Evolutionary conservation across 768 basidiomycete species (phyloP).

Genomic region (Boletus subcaerulescens): DNA sequence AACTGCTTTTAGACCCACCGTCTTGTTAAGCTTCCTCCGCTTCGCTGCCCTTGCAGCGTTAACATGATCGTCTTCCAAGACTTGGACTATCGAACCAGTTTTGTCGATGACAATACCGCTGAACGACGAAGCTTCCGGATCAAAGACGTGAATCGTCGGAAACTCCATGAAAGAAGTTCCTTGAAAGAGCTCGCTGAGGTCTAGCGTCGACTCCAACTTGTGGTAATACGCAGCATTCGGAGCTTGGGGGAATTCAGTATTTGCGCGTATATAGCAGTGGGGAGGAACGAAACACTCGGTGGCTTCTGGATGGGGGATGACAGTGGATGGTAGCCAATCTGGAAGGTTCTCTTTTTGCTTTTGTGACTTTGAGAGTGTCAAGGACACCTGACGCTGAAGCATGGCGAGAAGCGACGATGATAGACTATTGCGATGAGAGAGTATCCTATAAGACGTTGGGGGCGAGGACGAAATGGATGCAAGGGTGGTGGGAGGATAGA

Average conservation of each 20-base stretch:
- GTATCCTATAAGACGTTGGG: constrained; percentile 44
- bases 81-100: constrained; percentile 37
- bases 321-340: constrained; percentile 54
- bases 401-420: constrained; percentile 46
- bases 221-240: constrained; percentile 45
- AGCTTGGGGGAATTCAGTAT: constrained; percentile 25
- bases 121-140: constrained; percentile 51
- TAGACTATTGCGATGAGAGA: constrained; percentile 64
- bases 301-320: constrained; percentile 52
- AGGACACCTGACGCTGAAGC: constrained; percentile 44
- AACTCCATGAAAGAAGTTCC: constrained; percentile 77
- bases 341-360: constrained; percentile 52
- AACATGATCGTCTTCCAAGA: constrained; percentile 12
- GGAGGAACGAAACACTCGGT: constrained; percentile 55
- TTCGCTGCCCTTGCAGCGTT: constrained; percentile 44
- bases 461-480: constrained; percentile 35
- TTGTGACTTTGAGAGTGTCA: constrained; percentile 17
- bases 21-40: constrained; percentile 51
- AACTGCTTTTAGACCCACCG: constrained; percentile 54
- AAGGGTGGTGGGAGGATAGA: constrained; percentile 55
- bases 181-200: constrained; percentile 48
- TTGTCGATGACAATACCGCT: constrained; percentile 56
- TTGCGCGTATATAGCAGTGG: constrained; percentile 57
- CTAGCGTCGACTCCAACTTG: constrained; percentile 49
- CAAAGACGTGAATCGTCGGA: constrained; percentile 78